Base-by-base conservation (phyloP, 495 filamentous ascomycete species). In the Hypomontagnella submonticulosa region DNA sequence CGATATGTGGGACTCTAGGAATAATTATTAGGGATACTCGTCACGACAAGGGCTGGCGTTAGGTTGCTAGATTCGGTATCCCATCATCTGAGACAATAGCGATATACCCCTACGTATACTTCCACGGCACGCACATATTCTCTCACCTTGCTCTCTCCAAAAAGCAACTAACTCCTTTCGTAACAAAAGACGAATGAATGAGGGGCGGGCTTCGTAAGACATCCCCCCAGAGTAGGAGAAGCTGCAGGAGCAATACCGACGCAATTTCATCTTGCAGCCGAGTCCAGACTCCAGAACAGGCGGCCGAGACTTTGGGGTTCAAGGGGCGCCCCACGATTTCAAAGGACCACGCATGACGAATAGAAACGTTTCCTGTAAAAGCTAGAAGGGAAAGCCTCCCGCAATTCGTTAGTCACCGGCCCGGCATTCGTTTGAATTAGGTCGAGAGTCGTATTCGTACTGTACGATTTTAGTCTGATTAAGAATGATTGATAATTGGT, bases 231-330 rank as follows among this genome's bases (percentile, higher is more conserved):
- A 38, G 46, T 67, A 63, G 59, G 49, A 40, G 27, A 43, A 55
- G 57, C 57, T 66, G 67, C 67, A 70, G 67, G 61, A 66, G 67
- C 67, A 70, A 70, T 70, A 70, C 67, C 67, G 67, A 70, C 43
- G 67, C 51, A 70, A 70, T 70, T 70, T 70, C 62, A 70, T 70
- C 67, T 66, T 70, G 67, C 67, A 70, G 67, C 61, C 53, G 46
- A 54, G 52, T 61, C 66, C 61, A 67, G 37, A 53, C 33, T 61
- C 63, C 64, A 70, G 61, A 66, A 62, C 53, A 40, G 38, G 67
- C 37, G 42, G 67, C 46, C 67, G 61, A 66, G 61, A 47, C 44
- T 13, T 56, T 58, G 51, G 50, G 67, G 61, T 57, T 60, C 65
- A 54, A 63, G 65, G 66, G 66, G 55, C 40, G 66, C 66, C 66